These are phyloP conservation scores for Colletotrichum sp. DNA, from an alignment of 2,329 filamentous ascomycete species.

Conservation along the genomic window DNA sequence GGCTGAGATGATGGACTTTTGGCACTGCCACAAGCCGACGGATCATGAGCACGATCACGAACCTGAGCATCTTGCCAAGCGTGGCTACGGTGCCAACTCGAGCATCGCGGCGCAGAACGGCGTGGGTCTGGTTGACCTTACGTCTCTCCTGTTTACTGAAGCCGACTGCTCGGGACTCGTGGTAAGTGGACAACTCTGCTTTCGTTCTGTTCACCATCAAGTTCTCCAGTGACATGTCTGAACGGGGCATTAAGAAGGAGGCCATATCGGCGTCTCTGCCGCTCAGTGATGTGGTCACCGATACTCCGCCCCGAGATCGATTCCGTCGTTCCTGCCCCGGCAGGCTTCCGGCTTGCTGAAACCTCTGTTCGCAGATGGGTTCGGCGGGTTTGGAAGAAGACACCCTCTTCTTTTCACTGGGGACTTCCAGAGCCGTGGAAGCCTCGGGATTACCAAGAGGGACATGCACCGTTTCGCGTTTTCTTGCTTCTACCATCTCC, in stretches of 20 bases:
- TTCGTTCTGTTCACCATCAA: slow-evolving; percentile 11
- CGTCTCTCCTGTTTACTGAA: slow-evolving; percentile 74
- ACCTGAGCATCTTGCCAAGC: slow-evolving; percentile 57
- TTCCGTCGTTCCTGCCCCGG: slow-evolving; percentile 26
- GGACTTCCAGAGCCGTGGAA: slow-evolving; percentile 53
- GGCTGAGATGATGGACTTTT: slow-evolving; percentile 99
- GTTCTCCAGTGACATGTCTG: background rate
- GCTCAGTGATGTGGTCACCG: slow-evolving; percentile 64
- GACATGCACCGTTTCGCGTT: slow-evolving; percentile 41
- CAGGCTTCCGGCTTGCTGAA: background rate
- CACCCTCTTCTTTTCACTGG: slow-evolving; percentile 48
- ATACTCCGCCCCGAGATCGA: slow-evolving; percentile 73
- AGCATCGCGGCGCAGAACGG: slow-evolving; percentile 69
- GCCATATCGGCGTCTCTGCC: slow-evolving; percentile 49
- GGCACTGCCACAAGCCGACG: slow-evolving; percentile 97
- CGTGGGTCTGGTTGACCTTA: slow-evolving; percentile 81
- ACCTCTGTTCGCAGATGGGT: slow-evolving; percentile 40
- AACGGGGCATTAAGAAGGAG: slow-evolving; percentile 66
- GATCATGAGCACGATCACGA: slow-evolving; percentile 48
- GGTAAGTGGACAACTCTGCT: slow-evolving; percentile 35
- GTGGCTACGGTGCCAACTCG: slow-evolving; percentile 86
- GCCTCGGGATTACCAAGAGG: slow-evolving; percentile 55
- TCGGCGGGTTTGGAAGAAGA: slow-evolving; percentile 34
- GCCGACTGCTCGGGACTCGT: slow-evolving; percentile 62
- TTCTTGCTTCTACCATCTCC: background rate